phyloP scores from a whole-genome alignment of 2,329 filamentous ascomycete species.

The Aureobasidium sp. region DNA sequence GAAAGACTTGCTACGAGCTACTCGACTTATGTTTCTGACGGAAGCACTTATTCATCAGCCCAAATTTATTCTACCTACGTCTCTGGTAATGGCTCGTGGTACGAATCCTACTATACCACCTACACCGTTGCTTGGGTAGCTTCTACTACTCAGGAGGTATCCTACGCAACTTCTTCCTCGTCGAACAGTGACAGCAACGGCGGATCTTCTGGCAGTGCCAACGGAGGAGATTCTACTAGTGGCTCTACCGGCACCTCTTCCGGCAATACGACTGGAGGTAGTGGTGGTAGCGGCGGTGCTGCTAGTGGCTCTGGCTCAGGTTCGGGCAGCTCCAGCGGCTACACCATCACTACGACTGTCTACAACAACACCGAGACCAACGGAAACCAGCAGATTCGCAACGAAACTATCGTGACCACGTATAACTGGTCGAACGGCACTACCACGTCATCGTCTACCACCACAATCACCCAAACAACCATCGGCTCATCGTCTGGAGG shows the following conservation, averaged over 20 bases:
- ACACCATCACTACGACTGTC: slow-evolving; percentile 2
- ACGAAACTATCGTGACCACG: slow-evolving; percentile 15
- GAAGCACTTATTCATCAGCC: slow-evolving; percentile 27
- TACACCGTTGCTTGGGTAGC: slow-evolving; percentile 26
- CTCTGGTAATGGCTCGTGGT: slow-evolving; percentile 25
- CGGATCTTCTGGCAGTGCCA: slow-evolving; percentile 18
- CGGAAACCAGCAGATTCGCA: background rate
- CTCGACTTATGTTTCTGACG: slow-evolving; percentile 26
- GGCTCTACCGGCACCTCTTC: background rate
- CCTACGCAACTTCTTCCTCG: slow-evolving; percentile 20
- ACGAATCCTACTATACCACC: slow-evolving; percentile 25
- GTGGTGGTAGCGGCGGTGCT: slow-evolving; percentile 15
- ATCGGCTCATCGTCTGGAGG: slow-evolving; percentile 8
- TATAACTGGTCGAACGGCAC: slow-evolving; percentile 15
- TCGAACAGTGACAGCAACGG: slow-evolving; percentile 10
- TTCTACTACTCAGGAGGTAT: slow-evolving; percentile 24
- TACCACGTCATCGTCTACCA: slow-evolving; percentile 6
- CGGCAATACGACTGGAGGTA: background rate
- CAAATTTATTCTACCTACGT: slow-evolving; percentile 26
- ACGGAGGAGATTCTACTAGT: slow-evolving; percentile 11
- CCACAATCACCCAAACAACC: slow-evolving; percentile 3
- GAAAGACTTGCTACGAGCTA: slow-evolving; percentile 20
- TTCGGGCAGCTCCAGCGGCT: background rate
- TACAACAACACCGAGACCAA: slow-evolving; percentile 8
- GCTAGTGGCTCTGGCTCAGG: slow-evolving; percentile 3